Evolutionary conservation across 768 basidiomycete species (phyloP).

Genomic region (Mycena venus): DNA sequence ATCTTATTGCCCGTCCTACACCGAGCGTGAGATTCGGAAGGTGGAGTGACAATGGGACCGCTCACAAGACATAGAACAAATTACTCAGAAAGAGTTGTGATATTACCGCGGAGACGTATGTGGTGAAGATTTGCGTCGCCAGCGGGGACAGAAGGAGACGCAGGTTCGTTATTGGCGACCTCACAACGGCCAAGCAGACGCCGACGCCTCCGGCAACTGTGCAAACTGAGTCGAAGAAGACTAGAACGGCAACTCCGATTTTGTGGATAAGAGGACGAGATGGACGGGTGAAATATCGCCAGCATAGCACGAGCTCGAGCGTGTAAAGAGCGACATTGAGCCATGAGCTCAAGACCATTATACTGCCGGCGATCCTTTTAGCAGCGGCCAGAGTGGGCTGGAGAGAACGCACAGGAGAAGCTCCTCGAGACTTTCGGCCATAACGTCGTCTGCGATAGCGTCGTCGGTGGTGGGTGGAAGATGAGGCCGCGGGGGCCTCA

Average conservation of each 20-base stretch:
- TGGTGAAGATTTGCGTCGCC: background rate
- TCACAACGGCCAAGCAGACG: background rate
- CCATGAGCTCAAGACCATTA: background rate
- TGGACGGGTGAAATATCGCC: background rate
- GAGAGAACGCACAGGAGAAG: too few relatives aligned
- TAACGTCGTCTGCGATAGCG: too few relatives aligned
- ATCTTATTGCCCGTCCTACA: background rate
- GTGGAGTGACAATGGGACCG: too few relatives aligned
- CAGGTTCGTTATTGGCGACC: background rate
- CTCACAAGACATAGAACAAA: conserved; percentile 6
- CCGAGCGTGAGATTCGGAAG: background rate
- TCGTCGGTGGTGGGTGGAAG: too few relatives aligned
- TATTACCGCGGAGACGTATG: background rate
- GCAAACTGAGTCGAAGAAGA: conserved; percentile 13
- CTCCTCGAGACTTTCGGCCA: too few relatives aligned
- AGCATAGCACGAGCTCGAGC: background rate
- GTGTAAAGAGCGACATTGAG: conserved; percentile 2
- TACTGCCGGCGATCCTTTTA: too few relatives aligned
- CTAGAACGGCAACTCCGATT: background rate
- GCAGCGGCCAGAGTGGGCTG: too few relatives aligned
- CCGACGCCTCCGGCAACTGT: background rate
- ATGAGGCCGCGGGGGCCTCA: too few relatives aligned
- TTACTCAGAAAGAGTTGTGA: conserved; percentile 6
- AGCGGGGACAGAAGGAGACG: background rate
- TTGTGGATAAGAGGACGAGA: background rate